Evolutionary conservation across 1,139 yeast species (phyloP).

Genomic region (Yamadazyma diddensiae): DNA sequence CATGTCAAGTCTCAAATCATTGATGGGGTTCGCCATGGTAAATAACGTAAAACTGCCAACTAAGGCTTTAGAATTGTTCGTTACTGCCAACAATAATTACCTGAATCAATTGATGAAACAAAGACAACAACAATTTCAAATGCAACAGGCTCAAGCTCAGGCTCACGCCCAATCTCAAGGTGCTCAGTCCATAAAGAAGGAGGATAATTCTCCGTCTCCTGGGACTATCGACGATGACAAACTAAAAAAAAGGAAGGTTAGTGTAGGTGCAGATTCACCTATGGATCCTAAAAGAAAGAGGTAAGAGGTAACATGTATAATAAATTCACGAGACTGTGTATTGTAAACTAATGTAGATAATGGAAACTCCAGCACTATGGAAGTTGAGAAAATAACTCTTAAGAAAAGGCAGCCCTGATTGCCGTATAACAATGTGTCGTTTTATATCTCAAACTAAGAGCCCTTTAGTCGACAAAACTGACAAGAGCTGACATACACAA

Average conservation of each 20-base stretch:
- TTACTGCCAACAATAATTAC: slow-evolving; percentile 27
- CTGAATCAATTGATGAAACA: slow-evolving; percentile 15
- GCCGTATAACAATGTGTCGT: too few relatives aligned
- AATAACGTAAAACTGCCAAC: slow-evolving; percentile 52
- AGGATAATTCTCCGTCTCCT: slow-evolving; percentile 19
- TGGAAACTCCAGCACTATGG: too few relatives aligned
- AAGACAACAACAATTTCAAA: slow-evolving; percentile 10
- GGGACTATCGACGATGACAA: slow-evolving; percentile 21
- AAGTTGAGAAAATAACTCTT: too few relatives aligned
- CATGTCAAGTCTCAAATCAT: slow-evolving; percentile 64
- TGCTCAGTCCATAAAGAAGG: slow-evolving; percentile 2
- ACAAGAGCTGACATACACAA: too few relatives aligned
- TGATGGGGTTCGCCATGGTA: slow-evolving; percentile 55
- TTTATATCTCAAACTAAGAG: too few relatives aligned
- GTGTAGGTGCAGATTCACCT: slow-evolving; percentile 15
- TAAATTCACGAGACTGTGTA: too few relatives aligned
- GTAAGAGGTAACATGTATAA: slow-evolving; percentile 4
- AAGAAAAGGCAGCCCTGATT: too few relatives aligned
- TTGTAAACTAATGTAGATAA: neutral
- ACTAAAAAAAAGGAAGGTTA: slow-evolving; percentile 19
- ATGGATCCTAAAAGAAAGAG: slow-evolving; percentile 7
- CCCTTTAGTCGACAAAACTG: too few relatives aligned
- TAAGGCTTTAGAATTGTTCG: slow-evolving; percentile 54
- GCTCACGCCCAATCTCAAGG: slow-evolving; percentile 9
- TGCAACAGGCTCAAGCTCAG: slow-evolving; percentile 9